A percentile compares a stretch with the other conserved stretches of the same genome.
Conservation (phyloP, 192 early-diverging fungal genomes). For the Coemansia sp. region DNA sequence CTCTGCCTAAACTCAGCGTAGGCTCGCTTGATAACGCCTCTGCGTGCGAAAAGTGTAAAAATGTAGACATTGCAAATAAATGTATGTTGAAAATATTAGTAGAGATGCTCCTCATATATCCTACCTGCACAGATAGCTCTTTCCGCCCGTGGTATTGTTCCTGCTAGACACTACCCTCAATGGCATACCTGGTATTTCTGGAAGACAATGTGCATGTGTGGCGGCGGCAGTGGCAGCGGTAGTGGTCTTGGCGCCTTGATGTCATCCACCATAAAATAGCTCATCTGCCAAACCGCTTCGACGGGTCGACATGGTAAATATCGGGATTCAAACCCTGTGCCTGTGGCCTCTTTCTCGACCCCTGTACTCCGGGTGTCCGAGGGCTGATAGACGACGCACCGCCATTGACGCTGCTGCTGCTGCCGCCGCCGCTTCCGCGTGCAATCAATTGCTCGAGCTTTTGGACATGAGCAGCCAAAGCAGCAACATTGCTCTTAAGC, state of each 20-base stretch:
- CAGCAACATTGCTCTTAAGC: conserved; percentile 41
- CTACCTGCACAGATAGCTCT: too few species aligned
- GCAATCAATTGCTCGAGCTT: conserved; percentile 30
- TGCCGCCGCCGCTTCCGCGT: conserved; percentile 15
- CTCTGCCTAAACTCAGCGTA: neutral
- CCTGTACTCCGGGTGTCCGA: conserved; percentile 3
- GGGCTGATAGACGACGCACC: conserved; percentile 19
- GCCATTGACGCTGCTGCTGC: conserved; percentile 6
- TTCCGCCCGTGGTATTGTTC: too few species aligned
- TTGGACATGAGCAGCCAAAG: conserved; percentile 38
- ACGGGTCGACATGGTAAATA: conserved; percentile 31
- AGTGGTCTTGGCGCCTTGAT: neutral
- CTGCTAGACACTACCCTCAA: neutral
- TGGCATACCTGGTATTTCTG: neutral
- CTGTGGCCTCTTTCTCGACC: conserved; percentile 17
- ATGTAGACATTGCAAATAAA: neutral
- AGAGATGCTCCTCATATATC: too few species aligned
- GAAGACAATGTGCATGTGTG: neutral
- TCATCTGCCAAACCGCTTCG: conserved; percentile 26
- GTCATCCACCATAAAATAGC: neutral
- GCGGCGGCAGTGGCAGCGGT: neutral
- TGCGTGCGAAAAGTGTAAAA: neutral
- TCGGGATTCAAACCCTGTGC: conserved; percentile 32
- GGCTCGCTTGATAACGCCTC: neutral
- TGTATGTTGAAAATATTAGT: too few species aligned